Evolutionary conservation across 805 yeast species (phyloP), one percentile per base, ranked within the genome.

Genomic region (Wickerhamomyces canadensis): DNA sequence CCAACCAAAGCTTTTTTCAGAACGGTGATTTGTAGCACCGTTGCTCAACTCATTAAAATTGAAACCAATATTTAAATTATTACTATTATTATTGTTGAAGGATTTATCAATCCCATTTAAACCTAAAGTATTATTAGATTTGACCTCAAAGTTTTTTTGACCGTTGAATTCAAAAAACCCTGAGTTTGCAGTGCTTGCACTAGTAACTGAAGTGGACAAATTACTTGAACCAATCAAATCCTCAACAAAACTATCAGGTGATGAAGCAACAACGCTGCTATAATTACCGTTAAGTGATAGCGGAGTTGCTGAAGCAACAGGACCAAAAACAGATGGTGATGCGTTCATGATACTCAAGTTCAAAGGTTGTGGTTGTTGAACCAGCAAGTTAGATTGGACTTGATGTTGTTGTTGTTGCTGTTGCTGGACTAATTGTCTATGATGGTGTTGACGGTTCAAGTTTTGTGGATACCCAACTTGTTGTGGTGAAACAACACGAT

Each of bases 221-320:
- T 28, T 42, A 13, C 35, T 16, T 17, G 31, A 21, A 17, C 13
- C 21, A 18, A 43, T 32, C 23, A 43, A 26, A 12, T 49, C 51
- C 15, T 51, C 54, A 24, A 35, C 36, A 27, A 44, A 43, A 32
- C 38, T 40, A 31, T 47, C 55, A 11, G 51, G 54, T 7, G 55
- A 49, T 26, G 45, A 39, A 9, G 49, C 41, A 32, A 37, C 34
- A 30, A 19, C 41, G 17, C 41, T 34, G 6, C 33, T 26, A 8
- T 34, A 18, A 27, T 19, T n/a, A 30, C 17, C 27, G 19, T 8
- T 27, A 25, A 35, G 11, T 34, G 38, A 18, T 36, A 36, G 5
- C 5, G 27, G 18, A 27, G 27, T 2, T 22, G 27, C 27, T 27
- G 38, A 21, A 21, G 10, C 23, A 21, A 21, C 10, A 7, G 23